Base-by-base conservation (phyloP, 768 basidiomycete genomes). In the Dioszegia hungarica region DNA sequence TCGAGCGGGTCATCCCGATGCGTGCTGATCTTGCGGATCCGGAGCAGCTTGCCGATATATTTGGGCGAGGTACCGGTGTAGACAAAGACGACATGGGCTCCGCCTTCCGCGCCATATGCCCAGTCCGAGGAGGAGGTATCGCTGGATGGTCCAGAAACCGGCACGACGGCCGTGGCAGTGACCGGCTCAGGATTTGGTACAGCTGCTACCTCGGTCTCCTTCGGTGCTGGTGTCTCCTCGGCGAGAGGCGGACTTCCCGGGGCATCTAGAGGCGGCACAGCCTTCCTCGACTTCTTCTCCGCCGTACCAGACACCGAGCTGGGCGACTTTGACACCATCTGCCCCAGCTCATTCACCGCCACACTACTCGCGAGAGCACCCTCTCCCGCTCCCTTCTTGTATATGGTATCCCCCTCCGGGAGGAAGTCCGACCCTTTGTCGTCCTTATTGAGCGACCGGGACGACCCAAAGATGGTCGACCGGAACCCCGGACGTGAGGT, bases 91-190 rank as follows among this genome's bases (percentile, higher is more conserved):
- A 90, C 83, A 5, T 89, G 87, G 19, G 90, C 87, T 19, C 88
- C 90, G n/a, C 94, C 94, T 78, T 97, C 94, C 0, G 90, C 86
- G 20, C 90, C 78, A 71, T 97, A 98, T 60, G 72, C 77, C 92
- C 93, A 98, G 12, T 68, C 62, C 2, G 22, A 12, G 1, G 59
- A 33, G 28, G 40, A n/a, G 5, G 63, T 65, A 9, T 64, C 62
- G 39, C n/a, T 27, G 10, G 40, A 57, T 25, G 45, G 36, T 2
- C 57, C 53, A 29, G 15, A 12, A 40, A 14, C 2, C 25, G 15
- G 19, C 20, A 2, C 14, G 14, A 25, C 12, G 11, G 29, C 5
- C 37, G 50, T 11, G 4, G 31, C 2, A 4, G 24, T 8, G 12
- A 17, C 8, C 11, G 22, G 20, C 4, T 24, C 43, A 9, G 24